Conservation (phyloP, 2,329 filamentous ascomycete genomes). For the Diplocarpon rosae region DNA sequence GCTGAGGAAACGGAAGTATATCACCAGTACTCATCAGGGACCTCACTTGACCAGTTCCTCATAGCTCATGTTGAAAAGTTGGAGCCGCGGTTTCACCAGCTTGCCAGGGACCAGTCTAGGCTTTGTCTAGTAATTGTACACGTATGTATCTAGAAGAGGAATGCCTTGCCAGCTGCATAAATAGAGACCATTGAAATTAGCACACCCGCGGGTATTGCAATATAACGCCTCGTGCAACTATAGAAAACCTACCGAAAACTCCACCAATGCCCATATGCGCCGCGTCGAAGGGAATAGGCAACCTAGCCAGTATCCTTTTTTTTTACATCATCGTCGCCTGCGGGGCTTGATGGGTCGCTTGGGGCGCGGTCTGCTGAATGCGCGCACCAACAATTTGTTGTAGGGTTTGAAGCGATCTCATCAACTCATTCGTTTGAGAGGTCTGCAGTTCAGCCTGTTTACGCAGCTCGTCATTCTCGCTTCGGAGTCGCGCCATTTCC, state of each 20-base stretch:
- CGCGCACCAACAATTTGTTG: conserved; percentile 3
- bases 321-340: conserved; percentile 6
- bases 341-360: conserved; percentile 1
- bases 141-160: too few relatives aligned
- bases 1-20: too few relatives aligned
- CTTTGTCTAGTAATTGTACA: too few relatives aligned
- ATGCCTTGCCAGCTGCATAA: background rate
- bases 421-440: conserved; percentile 13
- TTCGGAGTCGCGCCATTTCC: conserved; percentile 55
- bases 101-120: too few relatives aligned
- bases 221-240: conserved; percentile 1
- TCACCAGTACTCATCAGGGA: too few relatives aligned
- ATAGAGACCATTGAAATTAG: background rate
- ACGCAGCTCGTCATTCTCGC: conserved; percentile 51
- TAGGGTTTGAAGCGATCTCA: conserved; percentile 16
- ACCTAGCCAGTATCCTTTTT: background rate
- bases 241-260: conserved; percentile 3
- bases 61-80: too few relatives aligned
- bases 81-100: too few relatives aligned
- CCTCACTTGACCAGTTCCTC: too few relatives aligned
- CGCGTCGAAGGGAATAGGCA: background rate
- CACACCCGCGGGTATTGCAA: background rate
- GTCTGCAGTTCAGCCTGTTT: conserved; percentile 38
- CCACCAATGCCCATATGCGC: conserved; percentile 1
- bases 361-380: background rate